These are phyloP conservation scores for Moelleriella libera DNA, from an alignment of 2,329 filamentous ascomycete genomes.

Conservation along the genomic window DNA sequence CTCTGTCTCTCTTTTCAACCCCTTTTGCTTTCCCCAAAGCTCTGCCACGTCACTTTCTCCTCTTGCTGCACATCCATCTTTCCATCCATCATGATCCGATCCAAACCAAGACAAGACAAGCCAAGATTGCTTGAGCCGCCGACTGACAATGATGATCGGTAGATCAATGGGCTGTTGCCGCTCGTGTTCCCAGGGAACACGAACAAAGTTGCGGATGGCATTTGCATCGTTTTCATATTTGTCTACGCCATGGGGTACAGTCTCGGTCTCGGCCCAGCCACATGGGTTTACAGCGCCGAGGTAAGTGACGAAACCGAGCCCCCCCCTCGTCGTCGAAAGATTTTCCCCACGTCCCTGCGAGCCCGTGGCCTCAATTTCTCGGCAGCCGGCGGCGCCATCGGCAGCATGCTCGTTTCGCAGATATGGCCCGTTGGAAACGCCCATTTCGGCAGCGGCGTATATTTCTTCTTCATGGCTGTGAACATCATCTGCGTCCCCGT, in stretches of 20 bases:
- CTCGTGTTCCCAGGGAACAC: conserved; percentile 33
- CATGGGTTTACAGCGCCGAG: conserved; percentile 47
- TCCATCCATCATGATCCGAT: no score
- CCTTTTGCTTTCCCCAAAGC: no score
- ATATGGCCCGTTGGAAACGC: conserved; percentile 41
- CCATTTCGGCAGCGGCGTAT: conserved; percentile 33
- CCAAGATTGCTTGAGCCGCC: no score
- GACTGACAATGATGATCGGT: background rate
- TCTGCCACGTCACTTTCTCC: no score
- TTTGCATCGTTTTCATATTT: conserved; percentile 41
- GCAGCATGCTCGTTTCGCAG: conserved; percentile 37
- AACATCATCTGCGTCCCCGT: conserved; percentile 5
- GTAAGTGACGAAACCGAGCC: conserved; percentile 13
- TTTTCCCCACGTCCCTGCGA: conserved; percentile 43
- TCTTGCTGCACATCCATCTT: no score
- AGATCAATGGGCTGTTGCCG: conserved; percentile 41
- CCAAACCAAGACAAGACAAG: no score
- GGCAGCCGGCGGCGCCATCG: conserved; percentile 38
- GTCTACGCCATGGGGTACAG: conserved; percentile 44
- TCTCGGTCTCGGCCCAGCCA: conserved; percentile 39
- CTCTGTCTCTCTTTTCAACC: background rate
- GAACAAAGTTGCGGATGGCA: conserved; percentile 31
- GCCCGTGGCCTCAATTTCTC: conserved; percentile 41
- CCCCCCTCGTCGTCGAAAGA: conserved; percentile 12
- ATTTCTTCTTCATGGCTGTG: conserved; percentile 40